Base-by-base conservation (phyloP, 768 basidiomycete genomes). In the Lentinus tigrinus region DNA sequence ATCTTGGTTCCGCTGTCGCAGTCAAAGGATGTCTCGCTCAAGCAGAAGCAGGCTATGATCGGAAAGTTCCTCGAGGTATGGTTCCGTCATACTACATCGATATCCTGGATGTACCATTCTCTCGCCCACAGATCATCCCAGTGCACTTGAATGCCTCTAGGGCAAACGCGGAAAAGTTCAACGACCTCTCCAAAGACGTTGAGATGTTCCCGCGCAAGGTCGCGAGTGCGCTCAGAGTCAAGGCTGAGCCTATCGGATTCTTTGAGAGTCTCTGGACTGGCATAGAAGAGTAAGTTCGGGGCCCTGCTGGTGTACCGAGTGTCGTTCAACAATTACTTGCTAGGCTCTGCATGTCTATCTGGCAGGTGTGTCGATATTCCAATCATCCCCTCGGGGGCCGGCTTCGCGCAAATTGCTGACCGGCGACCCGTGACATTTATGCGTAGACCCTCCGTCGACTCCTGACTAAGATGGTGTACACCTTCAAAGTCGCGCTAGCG, bases 181-280 rank as follows among this genome's bases (percentile, higher is more conserved):
- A 64, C 36, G 65, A 68, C 23, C 54, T 70, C 13, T 58, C 40
- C 6, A 68, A 67, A 42, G 60, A 67, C 7, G 65, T 70, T 14
- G 69, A 70, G 54, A 52, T 57, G 11, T 70, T 70, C 59, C 69
- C 67, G 26, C 61, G 60, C 34, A 70, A 68, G 62, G 65, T 70
- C 39, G 64, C 69, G 5, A 65, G 60, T 47, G 65, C 54, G 34
- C 58, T 70, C n/a, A 52, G 66, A 19, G 31, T 62, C 36, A 54
- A 68, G 46, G 69, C 67, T 1, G 69, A 70, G 34, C 59, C 65
- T n/a, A 17, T 36, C 7, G 63, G 66, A 4, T 65, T 65, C 42
- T 65, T 62, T 43, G 52, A 44, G 40, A 54, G 54, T 34, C 26
- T 68, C 13, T 70, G 69, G 67, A 56, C 62, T 1, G 67, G 66